phyloP scores from a whole-genome alignment of 2,329 filamentous ascomycete genomes.

The Karstenula rhodostoma region DNA sequence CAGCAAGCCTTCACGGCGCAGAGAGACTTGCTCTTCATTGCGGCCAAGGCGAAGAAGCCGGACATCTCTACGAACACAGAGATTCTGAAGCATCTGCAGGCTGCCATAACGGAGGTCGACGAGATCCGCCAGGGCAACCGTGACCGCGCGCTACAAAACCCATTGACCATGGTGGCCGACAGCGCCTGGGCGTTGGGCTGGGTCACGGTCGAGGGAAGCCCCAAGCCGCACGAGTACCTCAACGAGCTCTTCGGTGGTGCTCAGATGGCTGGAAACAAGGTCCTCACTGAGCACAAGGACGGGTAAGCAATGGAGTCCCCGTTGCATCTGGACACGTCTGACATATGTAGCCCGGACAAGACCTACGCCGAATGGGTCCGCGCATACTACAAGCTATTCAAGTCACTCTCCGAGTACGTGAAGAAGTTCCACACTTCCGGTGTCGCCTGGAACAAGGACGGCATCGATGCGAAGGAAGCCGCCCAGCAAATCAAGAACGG shows the following conservation, averaged over 20 bases:
- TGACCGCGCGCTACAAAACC: slow-evolving; percentile 76
- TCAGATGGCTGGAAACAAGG: slow-evolving; percentile 93
- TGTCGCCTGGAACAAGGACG: slow-evolving; percentile 85
- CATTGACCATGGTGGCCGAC: slow-evolving; percentile 87
- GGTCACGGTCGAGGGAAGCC: slow-evolving; percentile 75
- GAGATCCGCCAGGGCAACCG: slow-evolving; percentile 85
- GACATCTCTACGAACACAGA: slow-evolving; percentile 76
- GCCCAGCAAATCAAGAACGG: slow-evolving; percentile 65
- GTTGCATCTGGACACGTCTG: slow-evolving; percentile 15
- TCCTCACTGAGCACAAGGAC: slow-evolving; percentile 89
- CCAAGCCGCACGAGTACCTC: slow-evolving; percentile 84
- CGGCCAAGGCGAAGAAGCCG: slow-evolving; percentile 92
- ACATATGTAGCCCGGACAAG: slow-evolving; percentile 67
- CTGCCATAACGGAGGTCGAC: slow-evolving; percentile 78
- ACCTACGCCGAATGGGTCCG: slow-evolving; percentile 86
- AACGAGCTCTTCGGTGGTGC: slow-evolving; percentile 83
- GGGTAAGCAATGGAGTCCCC: slow-evolving; percentile 60
- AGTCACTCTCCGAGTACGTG: slow-evolving; percentile 81
- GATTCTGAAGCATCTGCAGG: slow-evolving; percentile 86
- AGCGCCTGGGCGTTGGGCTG: slow-evolving; percentile 90
- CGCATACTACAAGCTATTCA: slow-evolving; percentile 91
- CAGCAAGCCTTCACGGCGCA: slow-evolving; percentile 79
- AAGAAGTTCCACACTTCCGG: slow-evolving; percentile 83
- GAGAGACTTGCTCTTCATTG: slow-evolving; percentile 85
- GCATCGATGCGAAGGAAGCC: slow-evolving; percentile 74